A percentile compares a stretch with the other conserved stretches of the same genome.
phyloP scores from a whole-genome alignment of 192 early-diverging fungal species.

The Coemansia sp. region DNA sequence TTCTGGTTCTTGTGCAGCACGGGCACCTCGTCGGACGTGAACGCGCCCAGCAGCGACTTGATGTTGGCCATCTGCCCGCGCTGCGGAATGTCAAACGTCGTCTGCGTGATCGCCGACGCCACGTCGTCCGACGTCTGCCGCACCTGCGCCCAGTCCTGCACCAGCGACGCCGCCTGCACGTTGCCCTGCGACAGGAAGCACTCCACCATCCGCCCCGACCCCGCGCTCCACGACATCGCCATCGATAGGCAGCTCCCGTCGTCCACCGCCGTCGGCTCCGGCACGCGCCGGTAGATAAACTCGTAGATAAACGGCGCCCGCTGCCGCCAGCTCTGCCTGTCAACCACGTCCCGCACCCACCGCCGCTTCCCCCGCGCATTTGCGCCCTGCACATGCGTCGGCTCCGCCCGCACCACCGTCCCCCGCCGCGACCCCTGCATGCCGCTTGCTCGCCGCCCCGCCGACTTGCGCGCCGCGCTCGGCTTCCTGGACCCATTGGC shows the following conservation, averaged over 20 bases:
- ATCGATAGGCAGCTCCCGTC: constrained; percentile 29
- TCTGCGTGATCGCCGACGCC: constrained; percentile 16
- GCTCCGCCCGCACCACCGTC: background rate
- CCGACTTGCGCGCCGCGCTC: background rate
- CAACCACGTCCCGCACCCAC: constrained; percentile 7
- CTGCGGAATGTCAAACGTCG: constrained; percentile 22
- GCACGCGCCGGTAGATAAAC: constrained; percentile 23
- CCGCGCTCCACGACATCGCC: constrained; percentile 34
- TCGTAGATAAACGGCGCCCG: constrained; percentile 36
- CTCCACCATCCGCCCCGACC: constrained; percentile 1
- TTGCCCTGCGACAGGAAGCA: constrained; percentile 36
- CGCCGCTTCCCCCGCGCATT: background rate
- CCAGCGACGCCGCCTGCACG: background rate
- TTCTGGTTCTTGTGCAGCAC: constrained; percentile 7
- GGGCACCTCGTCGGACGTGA: constrained; percentile 10
- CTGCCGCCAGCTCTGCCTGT: constrained; percentile 19
- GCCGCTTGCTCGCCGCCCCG: background rate
- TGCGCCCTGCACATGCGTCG: background rate
- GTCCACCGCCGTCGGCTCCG: background rate
- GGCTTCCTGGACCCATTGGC: no score
- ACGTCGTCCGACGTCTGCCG: background rate
- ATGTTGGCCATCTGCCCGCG: constrained; percentile 9
- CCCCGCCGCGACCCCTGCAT: background rate
- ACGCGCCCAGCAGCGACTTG: constrained; percentile 15
- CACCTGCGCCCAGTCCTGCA: constrained; percentile 6